Percentiles rank a stretch among this genome's conserved stretches.
These are phyloP conservation scores for Bacterosira constricta DNA, from an alignment of 108 stramenopile species.

Conservation along the genomic window DNA sequence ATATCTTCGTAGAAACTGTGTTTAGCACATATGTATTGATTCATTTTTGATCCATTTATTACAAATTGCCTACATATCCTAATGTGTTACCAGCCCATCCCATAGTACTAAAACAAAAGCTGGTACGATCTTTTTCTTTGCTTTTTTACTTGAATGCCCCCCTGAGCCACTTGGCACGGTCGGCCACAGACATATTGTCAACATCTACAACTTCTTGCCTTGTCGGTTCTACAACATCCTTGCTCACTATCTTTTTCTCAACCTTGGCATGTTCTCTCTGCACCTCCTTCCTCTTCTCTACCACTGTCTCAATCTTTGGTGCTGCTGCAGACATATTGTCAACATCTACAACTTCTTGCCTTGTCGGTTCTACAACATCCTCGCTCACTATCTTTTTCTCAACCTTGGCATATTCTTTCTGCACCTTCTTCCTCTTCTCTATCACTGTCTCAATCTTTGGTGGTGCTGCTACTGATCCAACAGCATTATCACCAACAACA, in stretches of 20 bases:
- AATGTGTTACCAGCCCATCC: too few relatives aligned
- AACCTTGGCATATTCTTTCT: too few relatives aligned
- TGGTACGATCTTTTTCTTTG: neutral
- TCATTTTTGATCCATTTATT: neutral
- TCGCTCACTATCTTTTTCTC: too few relatives aligned
- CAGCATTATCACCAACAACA: neutral
- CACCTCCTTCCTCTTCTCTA: too few relatives aligned
- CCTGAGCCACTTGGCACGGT: slow-evolving; percentile 47
- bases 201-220: neutral
- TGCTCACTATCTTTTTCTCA: too few relatives aligned
- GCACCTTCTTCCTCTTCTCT: too few relatives aligned
- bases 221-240: neutral
- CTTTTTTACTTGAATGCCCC: slow-evolving; percentile 22
- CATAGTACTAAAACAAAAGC: too few relatives aligned
- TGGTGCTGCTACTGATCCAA: too few relatives aligned
- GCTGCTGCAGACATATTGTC: slow-evolving; percentile 37
- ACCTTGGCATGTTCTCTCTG: too few relatives aligned
- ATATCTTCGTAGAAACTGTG: neutral
- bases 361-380: neutral
- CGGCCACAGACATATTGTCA: slow-evolving; percentile 34
- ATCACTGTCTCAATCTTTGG: too few relatives aligned
- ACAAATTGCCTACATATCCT: neutral
- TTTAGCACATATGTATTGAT: neutral
- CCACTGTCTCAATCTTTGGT: too few relatives aligned
- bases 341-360: neutral